These are phyloP conservation scores for Monosporascus cannonballus DNA, from an alignment of 2,329 filamentous ascomycete species.

Conservation along the genomic window DNA sequence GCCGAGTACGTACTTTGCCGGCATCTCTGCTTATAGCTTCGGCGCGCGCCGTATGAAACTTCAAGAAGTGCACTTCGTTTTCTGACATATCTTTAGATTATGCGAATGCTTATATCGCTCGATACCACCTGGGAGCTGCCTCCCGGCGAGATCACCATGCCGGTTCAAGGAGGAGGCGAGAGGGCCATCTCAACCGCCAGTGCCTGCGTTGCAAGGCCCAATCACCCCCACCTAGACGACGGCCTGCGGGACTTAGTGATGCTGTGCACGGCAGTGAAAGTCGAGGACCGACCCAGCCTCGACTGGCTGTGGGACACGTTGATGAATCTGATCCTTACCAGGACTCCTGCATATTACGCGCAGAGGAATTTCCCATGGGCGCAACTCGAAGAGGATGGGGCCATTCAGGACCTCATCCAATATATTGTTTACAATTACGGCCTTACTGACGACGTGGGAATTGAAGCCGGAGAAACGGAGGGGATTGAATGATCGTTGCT, in stretches of 20 bases:
- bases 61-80: not conserved
- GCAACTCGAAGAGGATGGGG: no score
- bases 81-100: not conserved
- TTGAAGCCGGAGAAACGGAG: no score
- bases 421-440: no score
- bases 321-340: not conserved
- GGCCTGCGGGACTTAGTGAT: not conserved
- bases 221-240: not conserved
- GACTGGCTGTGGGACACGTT: not conserved
- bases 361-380: constrained; percentile 9
- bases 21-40: no score
- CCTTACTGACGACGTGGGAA: no score
- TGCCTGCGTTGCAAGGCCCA: not conserved
- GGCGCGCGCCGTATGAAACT: no score
- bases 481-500: no score
- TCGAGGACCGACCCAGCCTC: constrained; percentile 36
- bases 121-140: not conserved
- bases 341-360: not conserved
- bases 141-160: not conserved
- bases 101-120: not conserved
- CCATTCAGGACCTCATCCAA: no score
- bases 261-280: constrained; percentile 19
- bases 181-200: not conserved
- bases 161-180: not conserved
- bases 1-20: not conserved